These are phyloP conservation scores for Perilla frutescens DNA, from an alignment of 257 asterid species.

Conservation along the genomic window DNA sequence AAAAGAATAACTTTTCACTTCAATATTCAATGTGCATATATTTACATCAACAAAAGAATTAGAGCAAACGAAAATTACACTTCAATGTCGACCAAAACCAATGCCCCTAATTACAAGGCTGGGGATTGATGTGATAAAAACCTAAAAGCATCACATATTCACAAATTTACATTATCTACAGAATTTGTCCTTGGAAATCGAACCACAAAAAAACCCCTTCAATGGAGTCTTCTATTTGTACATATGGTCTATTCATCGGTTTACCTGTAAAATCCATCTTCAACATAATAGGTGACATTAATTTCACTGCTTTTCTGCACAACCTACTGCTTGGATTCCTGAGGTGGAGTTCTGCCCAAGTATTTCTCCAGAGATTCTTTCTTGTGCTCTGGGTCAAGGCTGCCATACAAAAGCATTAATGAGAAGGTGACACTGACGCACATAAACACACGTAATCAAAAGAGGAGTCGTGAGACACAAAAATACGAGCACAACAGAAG, in stretches of 20 bases:
- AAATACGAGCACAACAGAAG: constrained; percentile 21
- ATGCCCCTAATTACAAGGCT: constrained; percentile 32
- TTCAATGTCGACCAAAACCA: constrained; percentile 6
- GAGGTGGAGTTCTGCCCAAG: constrained; percentile 65
- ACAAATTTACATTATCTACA: constrained; percentile 45
- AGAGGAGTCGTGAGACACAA: not conserved
- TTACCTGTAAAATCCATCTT: constrained; percentile 53
- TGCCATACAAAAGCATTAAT: constrained; percentile 45
- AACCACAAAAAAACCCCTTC: constrained; percentile 31
- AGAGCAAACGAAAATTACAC: constrained; percentile 32
- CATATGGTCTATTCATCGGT: constrained; percentile 41
- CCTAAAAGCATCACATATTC: constrained; percentile 38
- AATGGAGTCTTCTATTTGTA: constrained; percentile 43
- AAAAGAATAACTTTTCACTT: constrained; percentile 23
- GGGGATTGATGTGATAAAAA: constrained; percentile 26
- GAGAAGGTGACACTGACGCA: not conserved
- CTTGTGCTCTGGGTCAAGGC: constrained; percentile 95
- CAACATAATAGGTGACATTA: not conserved
- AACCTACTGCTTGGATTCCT: constrained; percentile 57
- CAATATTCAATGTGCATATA: constrained; percentile 17
- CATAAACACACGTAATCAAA: not conserved
- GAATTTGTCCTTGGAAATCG: constrained; percentile 41
- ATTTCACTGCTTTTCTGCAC: constrained; percentile 30
- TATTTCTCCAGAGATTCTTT: constrained; percentile 91
- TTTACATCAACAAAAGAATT: constrained; percentile 29